A percentile compares a stretch with the other conserved stretches of the same genome.
These are phyloP conservation scores for Fagus sylvatica DNA, from an alignment of 306 rosid species.

Conservation along the genomic window DNA sequence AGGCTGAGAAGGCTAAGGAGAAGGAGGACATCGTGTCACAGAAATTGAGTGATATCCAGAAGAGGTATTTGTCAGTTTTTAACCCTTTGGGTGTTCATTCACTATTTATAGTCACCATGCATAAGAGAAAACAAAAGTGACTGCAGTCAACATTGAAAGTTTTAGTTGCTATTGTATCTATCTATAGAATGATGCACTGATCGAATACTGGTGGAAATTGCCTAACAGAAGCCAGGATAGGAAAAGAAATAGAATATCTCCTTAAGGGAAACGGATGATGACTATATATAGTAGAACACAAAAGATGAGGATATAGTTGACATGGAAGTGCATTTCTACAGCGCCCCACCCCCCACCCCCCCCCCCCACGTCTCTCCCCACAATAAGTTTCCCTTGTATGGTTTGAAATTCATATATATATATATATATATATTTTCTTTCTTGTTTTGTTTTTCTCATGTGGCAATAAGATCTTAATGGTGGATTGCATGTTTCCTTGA, in stretches of 20 bases:
- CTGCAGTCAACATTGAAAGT: slow-evolving; percentile 5
- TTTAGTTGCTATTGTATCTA: slow-evolving; percentile 4
- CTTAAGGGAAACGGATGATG: neutral
- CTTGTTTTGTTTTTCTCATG: neutral
- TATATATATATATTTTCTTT: neutral
- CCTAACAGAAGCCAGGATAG: slow-evolving; percentile 18
- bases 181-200: slow-evolving; percentile 17
- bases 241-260: slow-evolving; percentile 3
- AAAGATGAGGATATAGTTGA: neutral
- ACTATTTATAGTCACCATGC: neutral
- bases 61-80: slow-evolving; percentile 54
- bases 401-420: neutral
- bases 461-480: neutral
- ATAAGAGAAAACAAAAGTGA: slow-evolving; percentile 16
- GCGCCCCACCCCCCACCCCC: accelerated
- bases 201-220: slow-evolving; percentile 13
- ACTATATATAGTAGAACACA: slow-evolving; percentile 1
- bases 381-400: neutral
- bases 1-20: slow-evolving; percentile 97
- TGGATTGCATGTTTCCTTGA: neutral
- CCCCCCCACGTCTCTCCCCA: too few relatives aligned
- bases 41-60: slow-evolving; percentile 50
- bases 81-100: slow-evolving; percentile 9
- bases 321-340: too few relatives aligned
- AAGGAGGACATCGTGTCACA: slow-evolving; percentile 67